Percentiles rank a stretch among this genome's conserved stretches.
These are phyloP conservation scores for Orbilia oligospora DNA, from an alignment of 2,329 filamentous ascomycete genomes.

Conservation along the genomic window DNA sequence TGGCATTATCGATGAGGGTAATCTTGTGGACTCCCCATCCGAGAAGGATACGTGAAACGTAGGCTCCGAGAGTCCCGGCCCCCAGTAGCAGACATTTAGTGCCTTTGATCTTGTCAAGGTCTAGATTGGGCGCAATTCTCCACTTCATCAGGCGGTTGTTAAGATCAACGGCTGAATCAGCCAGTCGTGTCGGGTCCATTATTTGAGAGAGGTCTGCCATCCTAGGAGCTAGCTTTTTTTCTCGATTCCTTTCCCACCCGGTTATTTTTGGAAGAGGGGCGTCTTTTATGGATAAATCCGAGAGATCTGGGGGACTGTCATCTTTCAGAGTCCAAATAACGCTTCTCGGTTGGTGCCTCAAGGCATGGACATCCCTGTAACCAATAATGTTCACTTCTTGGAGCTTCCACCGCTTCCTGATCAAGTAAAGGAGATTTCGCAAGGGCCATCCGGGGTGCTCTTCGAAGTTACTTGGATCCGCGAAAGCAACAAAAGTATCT, in stretches of 20 bases:
- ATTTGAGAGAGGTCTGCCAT: slow-evolving; percentile 89
- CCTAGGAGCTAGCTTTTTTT: slow-evolving; percentile 82
- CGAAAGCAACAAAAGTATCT: slow-evolving; percentile 87
- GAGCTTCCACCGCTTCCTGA: slow-evolving; percentile 84
- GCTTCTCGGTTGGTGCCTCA: slow-evolving; percentile 84
- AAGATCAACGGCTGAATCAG: slow-evolving; percentile 93
- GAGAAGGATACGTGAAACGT: slow-evolving; percentile 91
- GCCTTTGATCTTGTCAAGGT: slow-evolving; percentile 89
- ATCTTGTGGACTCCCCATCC: slow-evolving; percentile 97
- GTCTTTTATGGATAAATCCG: slow-evolving; percentile 63
- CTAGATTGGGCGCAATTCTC: slow-evolving; percentile 89
- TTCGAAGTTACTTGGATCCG: slow-evolving; percentile 90
- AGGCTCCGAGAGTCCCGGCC: slow-evolving; percentile 92
- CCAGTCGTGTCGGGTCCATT: slow-evolving; percentile 86
- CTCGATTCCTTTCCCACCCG: slow-evolving; percentile 90
- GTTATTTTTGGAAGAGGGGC: slow-evolving; percentile 84
- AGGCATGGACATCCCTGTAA: slow-evolving; percentile 85
- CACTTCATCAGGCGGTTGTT: slow-evolving; percentile 99
- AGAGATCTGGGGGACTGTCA: slow-evolving; percentile 69
- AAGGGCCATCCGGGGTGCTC: slow-evolving; percentile 93
- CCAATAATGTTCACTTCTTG: slow-evolving; percentile 86
- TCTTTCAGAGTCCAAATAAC: slow-evolving; percentile 78
- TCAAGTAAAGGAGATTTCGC: slow-evolving; percentile 86
- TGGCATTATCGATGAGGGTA: slow-evolving; percentile 94
- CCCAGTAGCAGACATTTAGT: slow-evolving; percentile 92